These are phyloP conservation scores for Pythium phragmitis DNA, from an alignment of 352 stramenopile species.

Conservation along the genomic window DNA sequence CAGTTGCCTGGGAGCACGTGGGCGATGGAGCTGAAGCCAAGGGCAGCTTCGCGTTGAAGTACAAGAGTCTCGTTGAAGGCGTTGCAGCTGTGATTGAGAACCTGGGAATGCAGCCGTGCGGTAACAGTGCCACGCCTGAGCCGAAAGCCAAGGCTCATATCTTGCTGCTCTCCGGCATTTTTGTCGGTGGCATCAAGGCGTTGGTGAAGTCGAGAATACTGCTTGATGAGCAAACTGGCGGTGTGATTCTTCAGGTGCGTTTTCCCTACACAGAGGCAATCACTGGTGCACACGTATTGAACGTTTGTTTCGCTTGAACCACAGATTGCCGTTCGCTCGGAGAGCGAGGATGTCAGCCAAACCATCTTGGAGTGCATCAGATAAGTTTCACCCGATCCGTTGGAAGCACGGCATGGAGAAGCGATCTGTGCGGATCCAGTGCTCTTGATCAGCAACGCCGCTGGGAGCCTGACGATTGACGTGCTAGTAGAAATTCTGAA, in stretches of 20 bases:
- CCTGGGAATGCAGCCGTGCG: constrained; percentile 96
- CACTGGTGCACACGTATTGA: background rate
- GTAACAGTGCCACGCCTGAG: constrained; percentile 90
- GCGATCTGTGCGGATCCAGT: background rate
- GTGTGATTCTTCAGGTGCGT: constrained; percentile 90
- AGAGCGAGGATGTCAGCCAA: constrained; percentile 92
- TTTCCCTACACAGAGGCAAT: background rate
- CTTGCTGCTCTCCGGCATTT: constrained; percentile 95
- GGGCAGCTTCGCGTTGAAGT: constrained; percentile 96
- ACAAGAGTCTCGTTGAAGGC: constrained; percentile 96
- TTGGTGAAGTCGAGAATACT: constrained; percentile 96
- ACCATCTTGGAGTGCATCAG: constrained; percentile 98
- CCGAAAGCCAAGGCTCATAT: constrained; percentile 95
- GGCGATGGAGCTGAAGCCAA: constrained; percentile 94
- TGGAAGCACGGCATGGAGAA: background rate
- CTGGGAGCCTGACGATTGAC: background rate
- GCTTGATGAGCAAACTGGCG: constrained; percentile 85
- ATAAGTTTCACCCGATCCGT: constrained; percentile 37
- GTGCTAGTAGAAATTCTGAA: constrained; percentile 22
- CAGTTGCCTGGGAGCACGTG: constrained; percentile 94
- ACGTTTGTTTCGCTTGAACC: constrained; percentile 5
- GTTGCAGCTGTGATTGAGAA: constrained; percentile 96
- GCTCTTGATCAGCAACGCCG: background rate
- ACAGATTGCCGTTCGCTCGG: constrained; percentile 96
- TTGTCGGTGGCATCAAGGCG: constrained; percentile 94